phyloP scores from a whole-genome alignment of 1,284 basidiomycete genomes.

The Leccinum subspadiceum region DNA sequence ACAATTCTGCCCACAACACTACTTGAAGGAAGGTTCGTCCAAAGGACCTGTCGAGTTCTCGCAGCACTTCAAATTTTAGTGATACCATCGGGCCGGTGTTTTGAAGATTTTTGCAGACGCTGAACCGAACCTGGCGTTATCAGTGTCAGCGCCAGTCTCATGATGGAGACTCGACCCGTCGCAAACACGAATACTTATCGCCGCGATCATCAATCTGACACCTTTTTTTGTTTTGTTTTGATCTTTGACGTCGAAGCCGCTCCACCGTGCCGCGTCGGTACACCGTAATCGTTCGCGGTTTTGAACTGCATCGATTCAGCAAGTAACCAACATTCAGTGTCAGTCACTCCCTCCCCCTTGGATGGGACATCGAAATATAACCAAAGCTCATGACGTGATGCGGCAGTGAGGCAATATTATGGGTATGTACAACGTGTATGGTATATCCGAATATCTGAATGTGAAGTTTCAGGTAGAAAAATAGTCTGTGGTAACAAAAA shows the following conservation, averaged over 20 bases:
- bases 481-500: not conserved
- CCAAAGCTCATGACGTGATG: not conserved
- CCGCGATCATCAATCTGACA: too few relatives aligned
- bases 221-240: not conserved
- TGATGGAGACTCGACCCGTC: not conserved
- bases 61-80: too few relatives aligned
- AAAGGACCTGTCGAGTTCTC: too few relatives aligned
- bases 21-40: not conserved
- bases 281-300: not conserved
- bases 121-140: too few relatives aligned
- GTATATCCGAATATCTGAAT: constrained; percentile 13
- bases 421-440: constrained; percentile 22
- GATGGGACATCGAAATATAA: not conserved
- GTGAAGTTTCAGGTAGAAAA: not conserved
- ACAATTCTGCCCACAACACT: not conserved
- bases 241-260: not conserved
- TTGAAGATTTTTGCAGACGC: too few relatives aligned
- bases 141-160: not conserved
- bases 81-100: too few relatives aligned
- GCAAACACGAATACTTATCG: not conserved
- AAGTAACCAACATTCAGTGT: not conserved
- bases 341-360: not conserved
- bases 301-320: not conserved
- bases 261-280: too few relatives aligned
- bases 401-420: not conserved